phyloP scores from a whole-genome alignment of 2,329 filamentous ascomycete genomes.

The Phoma sp. region DNA sequence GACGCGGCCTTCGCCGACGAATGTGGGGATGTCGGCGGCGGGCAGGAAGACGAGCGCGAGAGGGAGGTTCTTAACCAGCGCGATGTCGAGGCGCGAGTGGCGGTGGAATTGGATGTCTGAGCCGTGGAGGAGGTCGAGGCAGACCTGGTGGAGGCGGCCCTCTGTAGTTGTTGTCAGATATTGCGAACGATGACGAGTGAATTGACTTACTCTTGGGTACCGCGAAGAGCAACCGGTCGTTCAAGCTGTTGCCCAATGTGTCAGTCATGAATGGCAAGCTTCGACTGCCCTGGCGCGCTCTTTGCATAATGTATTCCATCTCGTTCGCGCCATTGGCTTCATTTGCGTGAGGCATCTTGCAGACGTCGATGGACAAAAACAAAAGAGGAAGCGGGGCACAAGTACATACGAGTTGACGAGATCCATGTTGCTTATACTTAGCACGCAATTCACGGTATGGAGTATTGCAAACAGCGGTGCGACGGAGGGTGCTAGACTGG shows the following conservation, averaged over 20 bases:
- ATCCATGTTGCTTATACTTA: conserved; percentile 47
- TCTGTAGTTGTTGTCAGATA: conserved; percentile 61
- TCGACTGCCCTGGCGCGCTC: conserved; percentile 41
- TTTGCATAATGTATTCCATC: conserved; percentile 26
- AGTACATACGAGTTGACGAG: conserved; percentile 51
- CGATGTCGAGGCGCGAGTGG: conserved; percentile 94
- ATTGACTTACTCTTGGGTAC: conserved; percentile 90
- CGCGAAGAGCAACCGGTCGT: conserved; percentile 92
- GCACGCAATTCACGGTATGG: conserved; percentile 35
- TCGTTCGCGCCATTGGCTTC: conserved; percentile 30
- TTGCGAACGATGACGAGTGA: not conserved
- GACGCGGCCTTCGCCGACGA: conserved; percentile 92
- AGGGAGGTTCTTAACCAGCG: conserved; percentile 94
- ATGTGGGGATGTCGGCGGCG: conserved; percentile 95
- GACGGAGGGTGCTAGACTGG: conserved; percentile 26
- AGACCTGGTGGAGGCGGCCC: conserved; percentile 87
- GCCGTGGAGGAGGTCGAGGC: conserved; percentile 88
- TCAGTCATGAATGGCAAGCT: conserved; percentile 51
- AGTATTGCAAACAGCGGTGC: conserved; percentile 25
- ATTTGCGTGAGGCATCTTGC: conserved; percentile 32
- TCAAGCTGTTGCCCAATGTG: conserved; percentile 68
- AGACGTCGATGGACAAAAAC: conserved; percentile 5
- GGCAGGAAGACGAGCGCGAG: conserved; percentile 97
- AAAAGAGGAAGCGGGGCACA: conserved; percentile 15
- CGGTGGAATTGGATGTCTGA: conserved; percentile 96